Base-by-base conservation (phyloP, 768 basidiomycete genomes). In the Boletus vinaceobasis region DNA sequence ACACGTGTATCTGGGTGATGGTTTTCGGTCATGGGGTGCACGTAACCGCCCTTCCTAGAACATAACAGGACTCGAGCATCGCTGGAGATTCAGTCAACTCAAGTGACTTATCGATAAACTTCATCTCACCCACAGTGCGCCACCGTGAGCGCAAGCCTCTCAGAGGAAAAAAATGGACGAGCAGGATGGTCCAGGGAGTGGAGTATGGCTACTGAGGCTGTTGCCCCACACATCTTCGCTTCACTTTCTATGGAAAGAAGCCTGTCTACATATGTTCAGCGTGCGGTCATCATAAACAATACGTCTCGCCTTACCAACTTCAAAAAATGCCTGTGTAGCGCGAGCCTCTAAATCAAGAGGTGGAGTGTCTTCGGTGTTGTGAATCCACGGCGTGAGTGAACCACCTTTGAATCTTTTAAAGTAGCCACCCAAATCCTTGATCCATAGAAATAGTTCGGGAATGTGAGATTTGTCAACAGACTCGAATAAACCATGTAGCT, bases 1-100 rank as follows among this genome's bases (percentile, higher is more conserved):
- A 90, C 79, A 33, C 85, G 85, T 23, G 91, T 81, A 62, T 98
- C 96, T n/a, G 93, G 88, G 68, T 98, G 96, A 67, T 99, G 97
- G 29, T 84, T 87, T 73, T 98, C 93, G 0, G 97, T 97, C 82
- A 98, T 89, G 2, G 91, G 82, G 43, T 80, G 74, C n/a, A 86
- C 90, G 43, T 77, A 73, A 1, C 93, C 94, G 31, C 80, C 82
- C 19, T 85, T 73, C 0, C 85, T 84, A 7, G 87, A 79, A 55
- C 91, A 91, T 38, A 99, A 73, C 13, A 98, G 69, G 5, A 94
- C 90, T 36, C 93, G 83, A 2, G 95, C 96, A 70, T 98, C 95
- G 6, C 94, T 95, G 61, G 40, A 31, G 21, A 33, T 7, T 56
- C 51, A 23, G 60, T 64, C 36, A 63, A 45, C 50, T 39, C 42